Conservation (phyloP, 805 yeast species). For the Huiozyma sinensis region DNA sequence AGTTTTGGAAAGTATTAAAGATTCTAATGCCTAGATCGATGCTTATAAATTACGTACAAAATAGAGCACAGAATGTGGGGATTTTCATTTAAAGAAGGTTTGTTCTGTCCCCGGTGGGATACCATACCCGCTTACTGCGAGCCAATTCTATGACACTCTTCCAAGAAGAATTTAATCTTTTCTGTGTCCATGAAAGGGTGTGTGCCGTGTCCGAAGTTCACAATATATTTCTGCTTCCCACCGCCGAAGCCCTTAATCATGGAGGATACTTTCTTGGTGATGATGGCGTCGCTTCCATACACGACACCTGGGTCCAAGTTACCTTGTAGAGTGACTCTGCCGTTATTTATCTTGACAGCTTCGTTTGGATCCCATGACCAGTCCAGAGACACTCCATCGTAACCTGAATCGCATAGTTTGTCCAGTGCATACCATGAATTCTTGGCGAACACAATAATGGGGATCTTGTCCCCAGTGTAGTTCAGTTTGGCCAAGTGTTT, state of each 20-base stretch:
- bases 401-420: conserved; percentile 69
- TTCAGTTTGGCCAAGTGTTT: conserved; percentile 62
- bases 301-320: conserved; percentile 92
- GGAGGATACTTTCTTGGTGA: conserved; percentile 66
- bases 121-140: conserved; percentile 23
- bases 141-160: conserved; percentile 81
- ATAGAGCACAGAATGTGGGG: too few species aligned
- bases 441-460: conserved; percentile 85
- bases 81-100: too few species aligned
- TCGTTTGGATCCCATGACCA: conserved; percentile 82
- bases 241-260: conserved; percentile 94
- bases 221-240: conserved; percentile 81
- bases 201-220: conserved; percentile 96
- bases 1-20: too few species aligned
- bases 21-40: too few species aligned
- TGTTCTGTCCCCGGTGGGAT: too few species aligned
- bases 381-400: conserved; percentile 83
- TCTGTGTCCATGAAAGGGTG: conserved; percentile 97
- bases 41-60: too few species aligned
- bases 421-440: conserved; percentile 97
- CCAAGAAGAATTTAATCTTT: conserved; percentile 69
- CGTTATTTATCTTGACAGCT: conserved; percentile 64
- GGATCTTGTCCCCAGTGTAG: conserved; percentile 50
- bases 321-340: conserved; percentile 83
- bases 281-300: conserved; percentile 78